A percentile compares a stretch with the other conserved stretches of the same genome.
phyloP scores from a whole-genome alignment of 2,329 filamentous ascomycete genomes.

The Tympanopsis confertula region DNA sequence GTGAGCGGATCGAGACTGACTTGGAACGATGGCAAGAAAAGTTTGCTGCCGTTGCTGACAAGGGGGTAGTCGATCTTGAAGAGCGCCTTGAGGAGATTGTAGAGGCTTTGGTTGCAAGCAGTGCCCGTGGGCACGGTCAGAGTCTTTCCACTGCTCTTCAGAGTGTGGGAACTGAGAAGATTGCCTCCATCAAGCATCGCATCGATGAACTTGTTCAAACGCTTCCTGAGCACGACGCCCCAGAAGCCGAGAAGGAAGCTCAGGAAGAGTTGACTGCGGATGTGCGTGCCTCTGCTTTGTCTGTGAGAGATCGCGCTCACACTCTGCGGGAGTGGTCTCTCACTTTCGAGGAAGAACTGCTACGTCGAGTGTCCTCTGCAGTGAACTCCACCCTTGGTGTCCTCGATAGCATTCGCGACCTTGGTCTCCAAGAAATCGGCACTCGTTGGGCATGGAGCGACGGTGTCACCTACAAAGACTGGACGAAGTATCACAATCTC shows the following conservation, averaged over 20 bases:
- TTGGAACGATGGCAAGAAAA: slow-evolving; percentile 78
- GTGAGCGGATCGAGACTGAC: slow-evolving; percentile 64
- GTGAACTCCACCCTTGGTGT: slow-evolving; percentile 55
- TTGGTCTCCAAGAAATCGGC: slow-evolving; percentile 62
- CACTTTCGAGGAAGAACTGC: slow-evolving; percentile 43
- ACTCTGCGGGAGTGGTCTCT: slow-evolving; percentile 51
- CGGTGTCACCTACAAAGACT: slow-evolving; percentile 91
- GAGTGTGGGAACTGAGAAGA: neutral
- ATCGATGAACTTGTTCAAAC: neutral
- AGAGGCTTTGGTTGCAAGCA: neutral
- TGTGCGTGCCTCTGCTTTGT: slow-evolving; percentile 44
- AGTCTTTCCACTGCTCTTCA: neutral
- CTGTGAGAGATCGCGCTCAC: slow-evolving; percentile 53
- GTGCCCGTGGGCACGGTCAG: neutral
- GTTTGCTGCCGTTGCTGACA: slow-evolving; percentile 74
- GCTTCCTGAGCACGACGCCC: neutral
- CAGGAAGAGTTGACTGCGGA: slow-evolving; percentile 37
- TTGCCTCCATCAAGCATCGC: neutral
- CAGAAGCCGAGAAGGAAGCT: slow-evolving; percentile 44
- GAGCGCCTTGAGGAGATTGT: slow-evolving; percentile 47
- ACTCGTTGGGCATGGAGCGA: slow-evolving; percentile 63
- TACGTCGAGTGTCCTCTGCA: slow-evolving; percentile 42
- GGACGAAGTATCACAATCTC: slow-evolving; percentile 85
- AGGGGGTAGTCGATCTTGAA: slow-evolving; percentile 66
- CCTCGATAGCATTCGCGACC: slow-evolving; percentile 55